Base-by-base conservation (phyloP, 2,329 filamentous ascomycete genomes). In the Tothia fuscella region DNA sequence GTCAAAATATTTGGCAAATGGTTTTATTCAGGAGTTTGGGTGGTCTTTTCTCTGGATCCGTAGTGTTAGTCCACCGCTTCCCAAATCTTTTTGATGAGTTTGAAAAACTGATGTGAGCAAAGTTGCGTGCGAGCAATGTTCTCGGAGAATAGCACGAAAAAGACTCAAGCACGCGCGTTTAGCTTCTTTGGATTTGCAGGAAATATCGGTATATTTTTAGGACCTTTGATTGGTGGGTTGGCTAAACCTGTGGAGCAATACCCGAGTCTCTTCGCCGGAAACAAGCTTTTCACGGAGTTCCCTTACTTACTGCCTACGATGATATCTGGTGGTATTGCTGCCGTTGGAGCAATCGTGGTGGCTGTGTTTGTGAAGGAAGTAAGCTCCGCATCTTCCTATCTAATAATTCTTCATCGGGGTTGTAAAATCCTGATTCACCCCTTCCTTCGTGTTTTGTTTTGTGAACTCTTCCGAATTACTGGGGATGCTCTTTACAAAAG, bases 51-150 rank as follows among this genome's bases (percentile, higher is more conserved):
- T 76, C 78, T 0, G 83, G 82, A 0, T 82, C 77, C 5, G 68
- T 83, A 36, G 74, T 89, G 47, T 61, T 46, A 50, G 56, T 50
- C 19, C 24, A 9, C 25, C 22, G 3, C n/a, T 55, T 51, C 40
- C 81, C 82, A 4, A 74, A 89, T n/a, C n/a, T n/a, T n/a, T n/a
- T n/a, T n/a, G n/a, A n/a, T n/a, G n/a, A n/a, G n/a, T n/a, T n/a
- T n/a, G n/a, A n/a, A n/a, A n/a, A n/a, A n/a, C n/a, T n/a, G n/a
- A n/a, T n/a, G n/a, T n/a, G n/a, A n/a, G n/a, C n/a, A n/a, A n/a
- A n/a, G n/a, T n/a, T n/a, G n/a, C 5, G 74, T 89, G 42, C 70
- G 84, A 21, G 78, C 82, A 5, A 87, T 89, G 80, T 68, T 89
- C 22, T 72, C 74, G 14, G 84, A 91, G 59, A 75, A 78, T 49